These are phyloP conservation scores for Dimocarpus longan DNA, from an alignment of 345 rosid species.

Conservation along the genomic window DNA sequence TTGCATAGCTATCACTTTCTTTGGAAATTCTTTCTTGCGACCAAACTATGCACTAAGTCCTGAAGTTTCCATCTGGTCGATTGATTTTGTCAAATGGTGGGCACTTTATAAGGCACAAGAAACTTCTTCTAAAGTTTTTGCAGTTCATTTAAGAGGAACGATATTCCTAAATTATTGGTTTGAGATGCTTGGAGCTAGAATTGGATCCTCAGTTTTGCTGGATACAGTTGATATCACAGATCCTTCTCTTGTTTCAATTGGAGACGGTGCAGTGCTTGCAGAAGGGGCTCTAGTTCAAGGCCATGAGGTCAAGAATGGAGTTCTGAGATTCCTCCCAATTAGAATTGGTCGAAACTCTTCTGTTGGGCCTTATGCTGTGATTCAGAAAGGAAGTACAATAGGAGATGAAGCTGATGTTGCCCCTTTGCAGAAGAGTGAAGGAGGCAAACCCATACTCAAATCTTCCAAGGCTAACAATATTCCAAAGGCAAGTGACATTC, in stretches of 20 bases:
- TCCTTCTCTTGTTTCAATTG: constrained; percentile 61
- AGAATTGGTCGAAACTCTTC: constrained; percentile 50
- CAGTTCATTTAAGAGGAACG: constrained; percentile 65
- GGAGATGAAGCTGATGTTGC: constrained; percentile 48
- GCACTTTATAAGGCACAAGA: constrained; percentile 68
- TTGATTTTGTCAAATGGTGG: constrained; percentile 71
- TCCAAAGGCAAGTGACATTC: constrained; percentile 34
- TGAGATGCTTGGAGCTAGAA: constrained; percentile 64
- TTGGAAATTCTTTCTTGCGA: constrained; percentile 60
- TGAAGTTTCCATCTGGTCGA: constrained; percentile 57
- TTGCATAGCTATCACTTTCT: constrained; percentile 41
- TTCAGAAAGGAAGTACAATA: constrained; percentile 60
- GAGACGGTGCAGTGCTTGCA: constrained; percentile 62
- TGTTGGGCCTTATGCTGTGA: constrained; percentile 62
- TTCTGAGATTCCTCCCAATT: constrained; percentile 50
- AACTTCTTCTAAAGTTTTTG: constrained; percentile 57
- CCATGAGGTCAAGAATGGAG: constrained; percentile 60
- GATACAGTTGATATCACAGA: constrained; percentile 65
- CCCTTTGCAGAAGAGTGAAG: constrained; percentile 57
- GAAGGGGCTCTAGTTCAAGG: constrained; percentile 69
- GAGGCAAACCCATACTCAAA: constrained; percentile 31
- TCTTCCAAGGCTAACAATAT: constrained; percentile 26
- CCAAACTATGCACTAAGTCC: constrained; percentile 55
- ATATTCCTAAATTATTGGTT: constrained; percentile 67
- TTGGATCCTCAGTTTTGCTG: constrained; percentile 60